Evolutionary conservation across 148 eudicot species (phyloP).

Genomic region (Fagopyrum homotropicum): DNA sequence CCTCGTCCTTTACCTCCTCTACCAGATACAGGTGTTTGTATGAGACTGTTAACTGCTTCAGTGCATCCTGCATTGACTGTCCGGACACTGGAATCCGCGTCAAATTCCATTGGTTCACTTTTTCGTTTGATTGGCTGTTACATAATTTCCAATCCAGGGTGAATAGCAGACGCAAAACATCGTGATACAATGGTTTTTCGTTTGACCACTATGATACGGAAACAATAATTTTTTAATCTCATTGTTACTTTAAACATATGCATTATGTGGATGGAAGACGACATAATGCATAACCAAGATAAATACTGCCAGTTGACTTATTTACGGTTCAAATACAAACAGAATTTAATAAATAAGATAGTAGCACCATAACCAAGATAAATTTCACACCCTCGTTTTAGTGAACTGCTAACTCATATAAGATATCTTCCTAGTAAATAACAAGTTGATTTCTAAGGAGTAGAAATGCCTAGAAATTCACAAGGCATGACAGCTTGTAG

Average conservation of each 20-base stretch:
- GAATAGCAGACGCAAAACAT: neutral
- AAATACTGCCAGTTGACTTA: neutral
- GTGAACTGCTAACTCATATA: neutral
- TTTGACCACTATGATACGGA: neutral
- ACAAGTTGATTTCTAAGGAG: neutral
- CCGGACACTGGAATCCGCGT: slow-evolving; percentile 39
- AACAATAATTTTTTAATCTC: neutral
- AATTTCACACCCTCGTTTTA: neutral
- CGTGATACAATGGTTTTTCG: neutral
- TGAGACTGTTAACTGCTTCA: slow-evolving; percentile 44
- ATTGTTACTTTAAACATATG: neutral
- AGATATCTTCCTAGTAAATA: neutral
- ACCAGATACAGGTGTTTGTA: slow-evolving; percentile 64
- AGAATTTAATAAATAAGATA: neutral
- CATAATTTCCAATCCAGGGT: slow-evolving; percentile 1
- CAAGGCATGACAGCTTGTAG: neutral
- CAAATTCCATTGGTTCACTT: slow-evolving; percentile 38
- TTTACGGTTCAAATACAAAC: neutral
- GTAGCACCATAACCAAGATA: neutral
- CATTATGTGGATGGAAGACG: neutral
- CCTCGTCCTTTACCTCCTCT: slow-evolving; percentile 59
- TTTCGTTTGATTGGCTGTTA: slow-evolving; percentile 70
- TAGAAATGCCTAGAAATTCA: neutral
- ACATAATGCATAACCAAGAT: no score
- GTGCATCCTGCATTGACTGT: slow-evolving; percentile 36